Percentiles rank a stretch among this genome's conserved stretches.
Conservation (phyloP, 1,284 basidiomycete species). For the Boletus holoroseus region DNA sequence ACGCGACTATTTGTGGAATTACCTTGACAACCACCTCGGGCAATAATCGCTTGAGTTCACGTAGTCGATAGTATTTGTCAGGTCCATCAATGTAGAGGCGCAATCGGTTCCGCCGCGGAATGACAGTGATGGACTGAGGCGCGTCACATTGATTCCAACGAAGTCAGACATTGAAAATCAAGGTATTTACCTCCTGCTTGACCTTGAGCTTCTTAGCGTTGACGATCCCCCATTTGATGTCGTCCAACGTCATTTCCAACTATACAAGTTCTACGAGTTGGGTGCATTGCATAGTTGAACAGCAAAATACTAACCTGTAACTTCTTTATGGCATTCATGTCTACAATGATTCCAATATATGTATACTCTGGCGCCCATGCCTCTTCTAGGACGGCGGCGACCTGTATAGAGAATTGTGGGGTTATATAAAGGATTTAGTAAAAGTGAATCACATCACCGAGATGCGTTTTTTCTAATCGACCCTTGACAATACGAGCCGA, state of each 20-base stretch:
- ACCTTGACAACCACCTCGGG: constrained; percentile 88
- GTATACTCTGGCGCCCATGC: constrained; percentile 92
- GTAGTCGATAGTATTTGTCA: constrained; percentile 85
- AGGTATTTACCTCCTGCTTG: constrained; percentile 66
- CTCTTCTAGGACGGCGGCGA: constrained; percentile 92
- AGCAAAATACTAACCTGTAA: constrained; percentile 63
- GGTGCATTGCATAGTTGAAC: neutral
- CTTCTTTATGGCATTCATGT: constrained; percentile 83
- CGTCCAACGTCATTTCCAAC: constrained; percentile 91
- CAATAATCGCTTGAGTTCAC: constrained; percentile 78
- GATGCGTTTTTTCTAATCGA: constrained; percentile 89
- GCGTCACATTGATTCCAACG: neutral
- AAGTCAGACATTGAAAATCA: neutral
- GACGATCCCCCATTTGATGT: constrained; percentile 90
- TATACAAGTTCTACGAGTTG: constrained; percentile 29
- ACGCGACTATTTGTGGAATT: constrained; percentile 7
- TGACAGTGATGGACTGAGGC: constrained; percentile 63
- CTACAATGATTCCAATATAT: constrained; percentile 91
- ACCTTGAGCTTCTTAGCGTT: constrained; percentile 89
- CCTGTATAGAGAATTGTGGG: constrained; percentile 38
- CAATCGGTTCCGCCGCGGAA: constrained; percentile 73
- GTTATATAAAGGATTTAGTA: neutral
- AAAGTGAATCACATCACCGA: constrained; percentile 71
- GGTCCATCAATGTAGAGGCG: constrained; percentile 82
- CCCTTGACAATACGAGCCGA: constrained; percentile 98